These are phyloP conservation scores for Cladosporium sp. DNA, from an alignment of 2,329 filamentous ascomycete genomes.

Conservation along the genomic window DNA sequence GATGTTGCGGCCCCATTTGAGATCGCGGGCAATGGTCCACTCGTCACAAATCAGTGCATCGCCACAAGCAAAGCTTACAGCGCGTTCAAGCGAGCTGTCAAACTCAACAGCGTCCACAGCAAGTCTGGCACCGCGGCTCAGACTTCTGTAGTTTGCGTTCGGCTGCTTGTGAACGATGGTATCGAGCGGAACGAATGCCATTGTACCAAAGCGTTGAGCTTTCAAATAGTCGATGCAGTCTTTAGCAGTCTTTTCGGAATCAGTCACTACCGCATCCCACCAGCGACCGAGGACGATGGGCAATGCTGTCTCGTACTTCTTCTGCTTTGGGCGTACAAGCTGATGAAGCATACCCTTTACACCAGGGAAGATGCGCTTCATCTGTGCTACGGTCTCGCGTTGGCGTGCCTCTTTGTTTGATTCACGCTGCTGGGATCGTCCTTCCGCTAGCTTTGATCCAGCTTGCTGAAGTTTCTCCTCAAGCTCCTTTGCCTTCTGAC, in stretches of 20 bases:
- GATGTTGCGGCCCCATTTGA: constrained; percentile 79
- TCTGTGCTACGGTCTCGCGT: constrained; percentile 76
- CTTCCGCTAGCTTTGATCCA: constrained; percentile 74
- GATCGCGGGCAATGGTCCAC: constrained; percentile 77
- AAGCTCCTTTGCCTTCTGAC: constrained; percentile 78
- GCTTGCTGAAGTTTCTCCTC: constrained; percentile 88
- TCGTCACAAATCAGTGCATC: constrained; percentile 93
- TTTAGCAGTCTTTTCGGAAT: constrained; percentile 88
- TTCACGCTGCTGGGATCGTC: constrained; percentile 79
- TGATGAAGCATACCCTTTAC: constrained; percentile 88
- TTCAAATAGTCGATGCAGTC: constrained; percentile 94
- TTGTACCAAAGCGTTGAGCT: constrained; percentile 78
- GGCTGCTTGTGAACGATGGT: constrained; percentile 93
- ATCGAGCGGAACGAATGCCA: constrained; percentile 93
- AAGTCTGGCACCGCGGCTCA: constrained; percentile 75
- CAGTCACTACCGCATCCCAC: constrained; percentile 91
- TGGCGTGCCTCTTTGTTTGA: constrained; percentile 74
- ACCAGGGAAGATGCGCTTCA: constrained; percentile 88
- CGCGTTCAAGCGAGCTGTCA: constrained; percentile 80
- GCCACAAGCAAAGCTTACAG: constrained; percentile 91
- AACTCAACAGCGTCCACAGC: constrained; percentile 97
- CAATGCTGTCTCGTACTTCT: constrained; percentile 91
- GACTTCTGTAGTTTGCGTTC: constrained; percentile 85
- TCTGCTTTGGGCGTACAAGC: constrained; percentile 92
- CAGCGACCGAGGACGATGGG: constrained; percentile 87